Percentiles rank a stretch among this genome's conserved stretches.
Conservation (phyloP, 768 basidiomycete species). For the Mycena maculata region DNA sequence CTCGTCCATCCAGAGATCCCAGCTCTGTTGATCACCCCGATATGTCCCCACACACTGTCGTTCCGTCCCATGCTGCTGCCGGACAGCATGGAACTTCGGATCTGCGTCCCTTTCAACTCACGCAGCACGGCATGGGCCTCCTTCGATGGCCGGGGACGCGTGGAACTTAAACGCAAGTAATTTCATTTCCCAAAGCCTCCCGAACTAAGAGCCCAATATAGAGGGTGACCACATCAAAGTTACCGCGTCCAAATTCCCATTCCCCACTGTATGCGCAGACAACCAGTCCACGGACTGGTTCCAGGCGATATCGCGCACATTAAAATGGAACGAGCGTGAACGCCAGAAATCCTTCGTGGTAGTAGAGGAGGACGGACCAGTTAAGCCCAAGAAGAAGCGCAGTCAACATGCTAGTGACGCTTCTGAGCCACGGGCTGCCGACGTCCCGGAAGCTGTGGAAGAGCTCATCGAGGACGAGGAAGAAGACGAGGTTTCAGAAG, state of each 20-base stretch:
- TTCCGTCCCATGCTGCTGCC: slow-evolving; percentile 99
- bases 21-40: slow-evolving; percentile 94
- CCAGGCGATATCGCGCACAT: slow-evolving; percentile 93
- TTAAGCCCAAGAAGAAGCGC: slow-evolving; percentile 51
- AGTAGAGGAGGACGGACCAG: slow-evolving; percentile 83
- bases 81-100: slow-evolving; percentile 97
- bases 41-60: slow-evolving; percentile 97
- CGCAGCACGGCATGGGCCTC: slow-evolving; percentile 99
- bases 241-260: slow-evolving; percentile 95
- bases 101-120: slow-evolving; percentile 99
- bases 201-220: slow-evolving; percentile 47
- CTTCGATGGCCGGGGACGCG: slow-evolving; percentile 96
- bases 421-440: slow-evolving; percentile 25
- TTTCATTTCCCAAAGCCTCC: background rate
- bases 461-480: slow-evolving; percentile 58
- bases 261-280: slow-evolving; percentile 98
- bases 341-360: slow-evolving; percentile 99
- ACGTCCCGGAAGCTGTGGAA: slow-evolving; percentile 39
- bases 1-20: slow-evolving; percentile 98
- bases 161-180: slow-evolving; percentile 91
- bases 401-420: slow-evolving; percentile 35
- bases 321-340: slow-evolving; percentile 99
- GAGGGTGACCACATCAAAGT: slow-evolving; percentile 99
- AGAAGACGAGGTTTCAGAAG: slow-evolving; percentile 58
- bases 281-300: slow-evolving; percentile 99